Percentiles rank a stretch among this genome's conserved stretches.
Evolutionary conservation across 23 red algal species (phyloP).

Genomic region (Agarophyton chilense): DNA sequence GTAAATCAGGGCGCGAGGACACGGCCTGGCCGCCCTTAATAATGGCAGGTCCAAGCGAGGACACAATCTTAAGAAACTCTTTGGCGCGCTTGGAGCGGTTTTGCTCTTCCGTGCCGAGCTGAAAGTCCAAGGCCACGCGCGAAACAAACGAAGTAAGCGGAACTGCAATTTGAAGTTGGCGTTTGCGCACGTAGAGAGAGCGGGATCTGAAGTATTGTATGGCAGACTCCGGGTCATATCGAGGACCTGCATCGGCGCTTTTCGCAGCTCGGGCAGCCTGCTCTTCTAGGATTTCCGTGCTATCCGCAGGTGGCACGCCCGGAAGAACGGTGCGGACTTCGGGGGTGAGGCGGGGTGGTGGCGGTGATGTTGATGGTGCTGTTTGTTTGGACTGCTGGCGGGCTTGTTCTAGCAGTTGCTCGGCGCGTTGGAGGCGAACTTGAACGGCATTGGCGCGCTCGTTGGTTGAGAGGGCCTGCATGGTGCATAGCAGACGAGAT

Average conservation of each 20-base stretch:
- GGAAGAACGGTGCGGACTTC: no score
- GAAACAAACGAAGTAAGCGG: slow-evolving; percentile 89
- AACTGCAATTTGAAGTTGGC: slow-evolving; percentile 87
- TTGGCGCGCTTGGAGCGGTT: slow-evolving; percentile 75
- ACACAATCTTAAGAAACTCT: slow-evolving; percentile 93
- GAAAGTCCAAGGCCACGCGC: slow-evolving; percentile 82
- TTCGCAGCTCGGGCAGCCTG: slow-evolving; percentile 64
- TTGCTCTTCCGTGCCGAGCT: slow-evolving; percentile 74
- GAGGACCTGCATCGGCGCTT: slow-evolving; percentile 63
- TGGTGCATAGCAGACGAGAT: not conserved
- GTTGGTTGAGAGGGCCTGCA: slow-evolving; percentile 3
- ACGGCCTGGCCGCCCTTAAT: slow-evolving; percentile 99
- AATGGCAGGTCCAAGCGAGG: slow-evolving; percentile 93
- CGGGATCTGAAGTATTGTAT: slow-evolving; percentile 57
- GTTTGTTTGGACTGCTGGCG: not conserved
- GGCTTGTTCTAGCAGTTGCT: slow-evolving; percentile 28
- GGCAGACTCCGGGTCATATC: slow-evolving; percentile 79
- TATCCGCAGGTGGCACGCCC: no score
- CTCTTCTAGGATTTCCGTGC: slow-evolving; percentile 31
- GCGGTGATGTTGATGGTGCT: no score
- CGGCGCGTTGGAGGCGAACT: slow-evolving; percentile 30
- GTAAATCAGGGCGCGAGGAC: slow-evolving; percentile 91
- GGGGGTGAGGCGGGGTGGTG: no score
- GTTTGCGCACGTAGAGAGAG: slow-evolving; percentile 70
- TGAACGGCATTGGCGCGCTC: slow-evolving; percentile 24